A percentile compares a stretch with the other conserved stretches of the same genome.
phyloP scores from a whole-genome alignment of 2,329 filamentous ascomycete species.

The Pseudopithomyces maydicus region DNA sequence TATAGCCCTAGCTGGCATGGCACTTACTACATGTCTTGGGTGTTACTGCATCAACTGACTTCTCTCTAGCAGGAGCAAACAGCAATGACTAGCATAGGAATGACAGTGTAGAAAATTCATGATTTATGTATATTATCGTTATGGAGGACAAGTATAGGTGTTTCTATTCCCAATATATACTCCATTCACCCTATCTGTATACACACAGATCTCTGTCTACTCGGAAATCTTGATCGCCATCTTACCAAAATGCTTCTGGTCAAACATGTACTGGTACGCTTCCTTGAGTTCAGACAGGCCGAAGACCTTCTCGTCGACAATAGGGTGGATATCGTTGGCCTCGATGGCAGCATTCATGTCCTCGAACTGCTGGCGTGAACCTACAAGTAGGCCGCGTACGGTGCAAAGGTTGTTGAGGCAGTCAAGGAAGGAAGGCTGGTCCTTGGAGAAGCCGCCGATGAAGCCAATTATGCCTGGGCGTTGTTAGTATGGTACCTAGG shows the following conservation, averaged over 20 bases:
- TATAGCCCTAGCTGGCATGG: too few relatives aligned
- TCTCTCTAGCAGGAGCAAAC: too few relatives aligned
- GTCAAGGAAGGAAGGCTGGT: conserved; percentile 59
- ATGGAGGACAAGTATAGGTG: too few relatives aligned
- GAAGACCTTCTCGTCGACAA: conserved; percentile 64
- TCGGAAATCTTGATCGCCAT: conserved; percentile 38
- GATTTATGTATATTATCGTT: too few relatives aligned
- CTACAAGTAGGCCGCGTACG: conserved; percentile 63
- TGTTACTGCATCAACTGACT: too few relatives aligned
- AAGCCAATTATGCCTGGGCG: conserved; percentile 58
- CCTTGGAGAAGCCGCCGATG: conserved; percentile 55
- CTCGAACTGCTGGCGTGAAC: conserved; percentile 60
- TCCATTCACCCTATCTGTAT: not conserved
- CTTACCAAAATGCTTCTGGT: conserved; percentile 53
- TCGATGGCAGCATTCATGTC: conserved; percentile 66
- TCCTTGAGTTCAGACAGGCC: conserved; percentile 57
- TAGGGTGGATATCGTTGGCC: conserved; percentile 62
- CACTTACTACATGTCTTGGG: too few relatives aligned
- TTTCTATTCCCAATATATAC: too few relatives aligned
- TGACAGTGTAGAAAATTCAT: too few relatives aligned
- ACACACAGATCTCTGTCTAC: not conserved
- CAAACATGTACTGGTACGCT: conserved; percentile 56
- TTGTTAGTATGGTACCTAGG: not conserved
- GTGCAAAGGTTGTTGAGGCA: conserved; percentile 55
- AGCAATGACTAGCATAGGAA: too few relatives aligned